phyloP scores from a whole-genome alignment of 2,329 filamentous ascomycete species.

The Fusarium torreyae region DNA sequence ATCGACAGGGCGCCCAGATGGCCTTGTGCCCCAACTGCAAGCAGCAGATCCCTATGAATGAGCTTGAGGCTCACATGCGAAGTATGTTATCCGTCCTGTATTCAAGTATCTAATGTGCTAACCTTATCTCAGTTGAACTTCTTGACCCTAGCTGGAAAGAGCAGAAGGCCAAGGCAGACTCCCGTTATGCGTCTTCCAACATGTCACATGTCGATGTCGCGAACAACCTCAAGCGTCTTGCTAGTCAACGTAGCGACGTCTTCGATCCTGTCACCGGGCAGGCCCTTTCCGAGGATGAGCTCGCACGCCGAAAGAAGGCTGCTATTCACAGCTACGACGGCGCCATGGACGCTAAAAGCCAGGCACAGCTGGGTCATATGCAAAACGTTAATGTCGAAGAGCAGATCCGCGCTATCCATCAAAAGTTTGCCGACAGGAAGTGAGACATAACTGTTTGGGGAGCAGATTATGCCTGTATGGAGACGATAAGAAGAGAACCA shows the following conservation, averaged over 20 bases:
- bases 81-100: constrained; percentile 65
- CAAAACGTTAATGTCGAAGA: constrained; percentile 85
- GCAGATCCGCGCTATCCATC: constrained; percentile 79
- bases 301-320: constrained; percentile 81
- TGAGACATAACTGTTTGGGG: constrained; percentile 35
- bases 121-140: constrained; percentile 79
- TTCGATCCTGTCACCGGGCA: constrained; percentile 83
- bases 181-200: constrained; percentile 88
- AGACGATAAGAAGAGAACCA: constrained; percentile 13
- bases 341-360: constrained; percentile 71
- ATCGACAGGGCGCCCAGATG: constrained; percentile 74
- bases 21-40: constrained; percentile 94
- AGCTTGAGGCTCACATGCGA: constrained; percentile 93
- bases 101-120: constrained; percentile 48
- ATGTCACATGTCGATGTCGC: constrained; percentile 89
- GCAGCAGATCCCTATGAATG: constrained; percentile 87
- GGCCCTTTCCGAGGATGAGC: constrained; percentile 79
- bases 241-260: constrained; percentile 88
- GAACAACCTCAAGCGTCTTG: constrained; percentile 94
- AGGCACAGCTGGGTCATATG: constrained; percentile 69
- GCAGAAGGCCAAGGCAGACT: constrained; percentile 90
- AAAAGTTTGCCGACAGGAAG: constrained; percentile 64
- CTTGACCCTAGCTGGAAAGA: constrained; percentile 97
- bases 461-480: constrained; percentile 6
- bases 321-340: constrained; percentile 77